A percentile compares a stretch with the other conserved stretches of the same genome.
Evolutionary conservation across 306 rosid species (phyloP).

Genomic region (Notholithocarpus densiflorus): DNA sequence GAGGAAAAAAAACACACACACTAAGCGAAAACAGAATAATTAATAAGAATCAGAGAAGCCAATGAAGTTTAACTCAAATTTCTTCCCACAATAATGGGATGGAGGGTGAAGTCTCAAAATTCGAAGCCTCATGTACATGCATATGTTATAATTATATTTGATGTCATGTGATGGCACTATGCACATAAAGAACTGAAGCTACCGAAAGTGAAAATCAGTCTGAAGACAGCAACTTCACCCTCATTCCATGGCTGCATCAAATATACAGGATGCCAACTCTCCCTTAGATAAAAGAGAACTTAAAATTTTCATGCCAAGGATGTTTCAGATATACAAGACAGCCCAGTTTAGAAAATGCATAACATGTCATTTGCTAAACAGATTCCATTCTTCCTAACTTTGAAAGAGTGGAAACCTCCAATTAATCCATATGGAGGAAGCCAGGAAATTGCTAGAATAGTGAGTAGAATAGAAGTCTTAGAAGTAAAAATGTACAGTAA

Average conservation of each 20-base stretch:
- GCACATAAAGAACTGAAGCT: too few relatives aligned
- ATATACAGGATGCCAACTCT: neutral
- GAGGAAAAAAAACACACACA: neutral
- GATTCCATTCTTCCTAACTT: neutral
- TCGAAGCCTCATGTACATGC: too few relatives aligned
- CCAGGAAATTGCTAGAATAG: neutral
- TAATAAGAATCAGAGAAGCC: neutral
- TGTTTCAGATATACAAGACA: neutral
- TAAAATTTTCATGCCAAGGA: neutral
- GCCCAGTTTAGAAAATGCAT: neutral
- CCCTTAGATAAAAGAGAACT: neutral
- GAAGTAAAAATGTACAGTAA: neutral
- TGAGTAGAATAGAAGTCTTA: neutral
- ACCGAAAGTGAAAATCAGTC: too few relatives aligned
- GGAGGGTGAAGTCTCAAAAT: too few relatives aligned
- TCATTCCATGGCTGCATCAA: too few relatives aligned
- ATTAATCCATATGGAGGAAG: neutral
- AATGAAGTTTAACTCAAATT: neutral
- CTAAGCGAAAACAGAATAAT: neutral
- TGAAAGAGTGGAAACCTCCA: neutral
- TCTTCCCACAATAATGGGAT: too few relatives aligned
- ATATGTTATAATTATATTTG: neutral
- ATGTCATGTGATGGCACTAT: too few relatives aligned
- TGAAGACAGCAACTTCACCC: too few relatives aligned
- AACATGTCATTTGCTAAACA: neutral